These are phyloP conservation scores for Amylostereum areolatum DNA, from an alignment of 1,284 basidiomycete species.

Conservation along the genomic window DNA sequence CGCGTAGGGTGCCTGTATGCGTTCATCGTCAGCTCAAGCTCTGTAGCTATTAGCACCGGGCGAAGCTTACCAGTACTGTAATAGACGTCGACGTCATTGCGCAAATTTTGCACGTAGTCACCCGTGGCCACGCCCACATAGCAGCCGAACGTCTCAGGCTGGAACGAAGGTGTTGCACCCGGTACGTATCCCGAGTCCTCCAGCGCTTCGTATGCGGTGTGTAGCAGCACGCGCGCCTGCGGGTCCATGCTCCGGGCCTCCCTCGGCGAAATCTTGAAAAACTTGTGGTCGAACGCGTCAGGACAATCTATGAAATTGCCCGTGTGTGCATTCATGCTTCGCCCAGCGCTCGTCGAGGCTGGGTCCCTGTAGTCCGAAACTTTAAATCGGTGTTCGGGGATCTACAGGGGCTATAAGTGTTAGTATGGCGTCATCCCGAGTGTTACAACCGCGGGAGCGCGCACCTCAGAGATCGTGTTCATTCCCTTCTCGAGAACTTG, in stretches of 20 bases:
- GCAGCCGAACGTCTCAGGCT: constrained; percentile 51
- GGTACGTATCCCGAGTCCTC: constrained; percentile 68
- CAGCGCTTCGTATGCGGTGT: constrained; percentile 59
- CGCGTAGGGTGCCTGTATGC: constrained; percentile 52
- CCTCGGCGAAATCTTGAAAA: constrained; percentile 67
- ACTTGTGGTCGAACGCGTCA: constrained; percentile 60
- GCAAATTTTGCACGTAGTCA: constrained; percentile 63
- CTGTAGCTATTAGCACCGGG: not conserved
- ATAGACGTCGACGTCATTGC: constrained; percentile 58
- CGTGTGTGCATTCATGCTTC: constrained; percentile 43
- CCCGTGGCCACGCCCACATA: constrained; percentile 64
- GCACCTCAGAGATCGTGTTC: constrained; percentile 55
- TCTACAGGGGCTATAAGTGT: constrained; percentile 28
- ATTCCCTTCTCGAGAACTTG: constrained; percentile 47
- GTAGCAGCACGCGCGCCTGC: constrained; percentile 63
- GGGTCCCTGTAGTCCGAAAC: constrained; percentile 31
- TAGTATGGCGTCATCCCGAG: not conserved
- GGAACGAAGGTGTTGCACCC: constrained; percentile 41
- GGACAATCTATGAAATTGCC: constrained; percentile 60
- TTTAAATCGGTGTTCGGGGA: constrained; percentile 54
- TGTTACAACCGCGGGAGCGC: constrained; percentile 7
- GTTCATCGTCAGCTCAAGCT: not conserved
- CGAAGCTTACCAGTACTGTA: constrained; percentile 59
- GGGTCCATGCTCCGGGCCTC: constrained; percentile 73
- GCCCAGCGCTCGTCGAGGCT: constrained; percentile 20